Evolutionary conservation across 2,329 filamentous ascomycete genomes (phyloP), one percentile per base, ranked within the genome.

Genomic region (Lasiodiplodia theobromae): DNA sequence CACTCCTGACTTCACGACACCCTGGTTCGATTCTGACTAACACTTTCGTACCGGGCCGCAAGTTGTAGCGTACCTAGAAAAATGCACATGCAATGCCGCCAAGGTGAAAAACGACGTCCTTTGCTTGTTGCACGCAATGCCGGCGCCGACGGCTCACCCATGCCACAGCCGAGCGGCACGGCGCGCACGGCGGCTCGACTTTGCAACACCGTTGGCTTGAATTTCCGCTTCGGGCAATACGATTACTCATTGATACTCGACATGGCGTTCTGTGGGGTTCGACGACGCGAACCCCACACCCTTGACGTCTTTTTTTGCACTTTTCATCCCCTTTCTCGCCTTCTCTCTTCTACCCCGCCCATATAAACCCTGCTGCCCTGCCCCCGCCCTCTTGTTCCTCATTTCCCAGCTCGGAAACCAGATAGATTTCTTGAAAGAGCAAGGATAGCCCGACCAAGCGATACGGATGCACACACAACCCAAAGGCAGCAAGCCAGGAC

Each of bases 401-500:
- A 23, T 49, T 23, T n/a, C 21, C 47, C 31, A 52, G 60, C 7
- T 37, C n/a, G 14, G 31, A 49, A 12, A 51, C 25, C n/a, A 52
- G 51, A 64, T 64, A 23, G 60, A 37, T 10, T 38, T 11, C 44
- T 28, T 18, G 14, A 18, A 40, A 52, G 60, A 64, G 60, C 60
- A 52, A 52, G 31, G 60, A 52, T 64, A 25, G 25, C 25, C 25
- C 25, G 3, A 25, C 25, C 38, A 8, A 8, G 21, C 18, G 38
- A 3, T 47, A 25, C 60, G 60, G 38, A 64, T 64, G 60, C 60
- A 64, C 44, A 49, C 44, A 38, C 71, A 75, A 73, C 65, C 64
- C 72, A 82, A 82, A 75, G 80, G 80, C 80, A 82, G 80, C 80
- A 82, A 72, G 80, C 80, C 80, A 82, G 80, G 80, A 81, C 77